Conservation (phyloP, 768 basidiomycete species). For the Boletales sp. region DNA sequence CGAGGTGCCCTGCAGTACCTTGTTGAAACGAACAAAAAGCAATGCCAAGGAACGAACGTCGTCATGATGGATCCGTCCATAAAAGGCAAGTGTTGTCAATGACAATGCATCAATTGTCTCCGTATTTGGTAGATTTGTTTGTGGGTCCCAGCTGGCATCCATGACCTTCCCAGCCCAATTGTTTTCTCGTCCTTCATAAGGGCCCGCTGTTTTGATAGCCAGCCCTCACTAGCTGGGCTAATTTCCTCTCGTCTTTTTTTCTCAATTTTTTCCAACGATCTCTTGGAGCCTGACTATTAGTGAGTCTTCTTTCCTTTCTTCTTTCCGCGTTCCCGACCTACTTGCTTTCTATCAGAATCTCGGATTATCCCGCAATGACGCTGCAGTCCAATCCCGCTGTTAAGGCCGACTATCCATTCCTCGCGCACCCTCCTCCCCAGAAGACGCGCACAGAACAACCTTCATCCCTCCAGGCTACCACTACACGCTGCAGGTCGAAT, state of each 20-base stretch:
- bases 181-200: constrained; percentile 19
- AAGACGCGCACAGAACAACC: constrained; percentile 34
- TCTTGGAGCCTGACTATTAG: neutral
- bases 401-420: constrained; percentile 37
- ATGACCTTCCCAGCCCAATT: constrained; percentile 12
- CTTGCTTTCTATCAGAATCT: constrained; percentile 2
- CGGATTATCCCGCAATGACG: constrained; percentile 13
- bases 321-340: constrained; percentile 3
- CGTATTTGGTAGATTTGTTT: constrained; percentile 14
- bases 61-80: neutral
- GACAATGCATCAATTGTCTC: constrained; percentile 12
- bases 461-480: constrained; percentile 23
- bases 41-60: no score
- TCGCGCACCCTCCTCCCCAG: constrained; percentile 38
- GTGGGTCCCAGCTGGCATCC: constrained; percentile 5
- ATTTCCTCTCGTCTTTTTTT: constrained; percentile 10
- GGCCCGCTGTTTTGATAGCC: neutral
- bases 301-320: constrained; percentile 3
- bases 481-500: constrained; percentile 36
- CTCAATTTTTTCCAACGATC: neutral
- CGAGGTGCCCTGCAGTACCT: no score
- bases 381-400: constrained; percentile 3
- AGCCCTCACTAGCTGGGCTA: constrained; percentile 13
- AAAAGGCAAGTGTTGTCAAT: constrained; percentile 26
- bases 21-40: no score